These are phyloP conservation scores for Quercus glauca DNA, from an alignment of 306 rosid genomes.

Conservation along the genomic window DNA sequence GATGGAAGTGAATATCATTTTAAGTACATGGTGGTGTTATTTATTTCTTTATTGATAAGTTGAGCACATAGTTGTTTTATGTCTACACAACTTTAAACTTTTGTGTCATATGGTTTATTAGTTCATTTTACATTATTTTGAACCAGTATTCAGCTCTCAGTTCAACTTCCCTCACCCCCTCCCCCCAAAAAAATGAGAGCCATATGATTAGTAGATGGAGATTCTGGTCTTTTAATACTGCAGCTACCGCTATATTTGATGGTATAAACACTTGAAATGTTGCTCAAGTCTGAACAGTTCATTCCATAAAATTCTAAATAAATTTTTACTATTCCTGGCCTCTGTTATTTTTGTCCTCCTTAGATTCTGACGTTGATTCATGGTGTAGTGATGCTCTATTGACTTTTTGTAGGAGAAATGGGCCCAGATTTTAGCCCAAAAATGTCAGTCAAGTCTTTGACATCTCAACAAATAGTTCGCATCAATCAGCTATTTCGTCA, in stretches of 20 bases:
- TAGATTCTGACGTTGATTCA: not conserved
- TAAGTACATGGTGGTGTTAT: too few species aligned
- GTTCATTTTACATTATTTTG: not conserved
- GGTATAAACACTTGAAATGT: not conserved
- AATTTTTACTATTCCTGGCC: not conserved
- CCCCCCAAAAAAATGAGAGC: not conserved
- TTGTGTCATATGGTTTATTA: not conserved
- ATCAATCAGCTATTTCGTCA: constrained; percentile 95
- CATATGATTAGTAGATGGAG: not conserved
- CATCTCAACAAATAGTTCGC: constrained; percentile 90
- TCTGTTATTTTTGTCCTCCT: not conserved
- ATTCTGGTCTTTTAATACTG: not conserved
- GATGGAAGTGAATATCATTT: too few species aligned
- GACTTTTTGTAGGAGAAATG: constrained; percentile 72
- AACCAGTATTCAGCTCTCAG: not conserved
- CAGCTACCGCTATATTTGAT: not conserved
- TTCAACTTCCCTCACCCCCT: not conserved
- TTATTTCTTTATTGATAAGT: too few species aligned
- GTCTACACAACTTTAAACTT: not conserved
- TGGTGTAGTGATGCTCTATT: not conserved
- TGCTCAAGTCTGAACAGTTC: not conserved
- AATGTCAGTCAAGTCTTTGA: constrained; percentile 72
- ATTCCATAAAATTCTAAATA: not conserved
- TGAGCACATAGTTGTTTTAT: not conserved
- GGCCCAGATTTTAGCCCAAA: constrained; percentile 80